These are phyloP conservation scores for Lachnellula hyalina DNA, from an alignment of 2,329 filamentous ascomycete genomes.

Conservation along the genomic window DNA sequence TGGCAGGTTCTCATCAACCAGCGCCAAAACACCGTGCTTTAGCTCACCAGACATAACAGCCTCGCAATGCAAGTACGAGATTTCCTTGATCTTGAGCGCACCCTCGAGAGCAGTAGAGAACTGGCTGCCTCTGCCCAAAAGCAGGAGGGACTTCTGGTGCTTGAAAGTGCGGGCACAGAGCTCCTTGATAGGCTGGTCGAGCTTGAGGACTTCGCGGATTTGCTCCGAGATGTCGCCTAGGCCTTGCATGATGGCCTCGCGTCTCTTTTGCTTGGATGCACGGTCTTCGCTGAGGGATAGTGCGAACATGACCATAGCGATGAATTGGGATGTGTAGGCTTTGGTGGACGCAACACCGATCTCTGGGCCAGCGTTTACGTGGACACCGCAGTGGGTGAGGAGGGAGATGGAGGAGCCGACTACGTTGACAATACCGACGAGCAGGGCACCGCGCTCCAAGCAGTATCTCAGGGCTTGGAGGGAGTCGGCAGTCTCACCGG, in stretches of 20 bases:
- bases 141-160: constrained; percentile 91
- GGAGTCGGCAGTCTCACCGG: constrained; percentile 96
- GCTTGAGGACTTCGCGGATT: constrained; percentile 85
- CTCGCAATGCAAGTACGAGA: constrained; percentile 98
- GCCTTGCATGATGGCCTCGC: constrained; percentile 94
- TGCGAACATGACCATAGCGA: constrained; percentile 99
- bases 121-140: constrained; percentile 91
- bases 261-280: constrained; percentile 84
- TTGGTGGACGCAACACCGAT: constrained; percentile 99
- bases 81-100: constrained; percentile 99
- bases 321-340: constrained; percentile 98
- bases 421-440: constrained; percentile 97
- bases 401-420: constrained; percentile 98
- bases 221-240: constrained; percentile 82
- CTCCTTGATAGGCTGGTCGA: constrained; percentile 90
- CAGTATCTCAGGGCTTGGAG: constrained; percentile 97
- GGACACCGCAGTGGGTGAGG: constrained; percentile 98
- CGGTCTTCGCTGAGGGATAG: constrained; percentile 94
- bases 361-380: constrained; percentile 97
- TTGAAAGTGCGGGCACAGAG: constrained; percentile 90
- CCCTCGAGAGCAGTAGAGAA: constrained; percentile 96
- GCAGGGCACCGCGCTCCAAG: constrained; percentile 92
- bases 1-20: constrained; percentile 96
- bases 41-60: constrained; percentile 99
- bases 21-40: constrained; percentile 95